Base-by-base conservation (phyloP, 1,284 basidiomycete genomes). In the Trichosporon sp. region DNA sequence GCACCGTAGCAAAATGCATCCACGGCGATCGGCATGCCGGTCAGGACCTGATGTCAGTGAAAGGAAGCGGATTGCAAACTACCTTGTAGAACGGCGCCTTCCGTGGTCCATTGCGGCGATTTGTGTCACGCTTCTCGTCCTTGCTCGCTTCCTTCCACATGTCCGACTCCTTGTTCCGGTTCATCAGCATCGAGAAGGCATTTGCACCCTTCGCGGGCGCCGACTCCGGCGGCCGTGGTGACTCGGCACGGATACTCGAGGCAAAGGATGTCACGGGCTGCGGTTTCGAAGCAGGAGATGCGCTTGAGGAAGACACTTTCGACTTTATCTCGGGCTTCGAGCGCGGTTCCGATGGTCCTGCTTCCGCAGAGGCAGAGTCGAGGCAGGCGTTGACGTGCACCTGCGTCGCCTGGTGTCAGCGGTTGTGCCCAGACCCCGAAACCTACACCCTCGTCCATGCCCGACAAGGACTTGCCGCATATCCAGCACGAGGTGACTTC, bases 1-100 rank as follows among this genome's bases (percentile, higher is more conserved):
- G 87, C 86, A 1, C 95, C 95, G 81, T 96, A 98, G 65, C 91
- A 89, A 82, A 98, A 98, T 0, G 94, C 95, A 78, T 98, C 96
- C 0, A 98, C 95, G 5, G 94, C 92, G 63, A 98, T 92, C 0
- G 96, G 94, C 95, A 98, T 98, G 1, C 97, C 96, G 75, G 94
- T 92, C 74, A 99, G 84, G n/a, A 88, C 84, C 81, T 87, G 73
- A 61, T 40, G 46, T 64, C 37, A 61, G 59, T 68, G 40, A 5
- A 19, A 7, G 1, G 4, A 2, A 4, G 0, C 14, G 0, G 0
- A 5, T 66, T 0, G 6, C 4, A 1, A 80, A 71, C 76, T 63
- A 95, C 89, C 85, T 97, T 98, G 85, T 96, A 97, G 80, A 97
- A 97, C 0, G 95, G 95, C 1, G 94, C 93, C 70, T 90, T 90